A percentile compares a stretch with the other conserved stretches of the same genome.
Conservation (phyloP, 1,284 basidiomycete species). For the Macrocybe sp. region DNA sequence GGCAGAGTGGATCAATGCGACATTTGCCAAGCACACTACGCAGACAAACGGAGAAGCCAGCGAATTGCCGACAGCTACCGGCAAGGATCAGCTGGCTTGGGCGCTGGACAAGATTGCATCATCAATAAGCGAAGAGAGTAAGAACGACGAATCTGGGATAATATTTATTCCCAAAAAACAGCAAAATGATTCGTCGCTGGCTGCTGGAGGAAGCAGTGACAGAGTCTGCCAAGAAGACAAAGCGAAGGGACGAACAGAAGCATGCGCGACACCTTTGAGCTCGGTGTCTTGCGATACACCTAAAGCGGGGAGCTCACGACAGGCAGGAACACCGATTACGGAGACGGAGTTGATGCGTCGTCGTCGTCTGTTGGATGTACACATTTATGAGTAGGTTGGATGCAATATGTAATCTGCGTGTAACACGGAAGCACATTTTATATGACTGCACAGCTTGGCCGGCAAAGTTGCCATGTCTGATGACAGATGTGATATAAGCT, state of each 20-base stretch:
- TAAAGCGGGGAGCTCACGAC: conserved; percentile 30
- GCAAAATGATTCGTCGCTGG: too few relatives aligned
- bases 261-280: conserved; percentile 7
- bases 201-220: too few relatives aligned
- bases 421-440: conserved; percentile 5
- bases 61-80: conserved; percentile 22
- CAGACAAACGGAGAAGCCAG: conserved; percentile 2
- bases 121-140: conserved; percentile 40
- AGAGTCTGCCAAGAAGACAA: conserved; percentile 1
- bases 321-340: conserved; percentile 61
- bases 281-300: conserved; percentile 22
- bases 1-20: conserved; percentile 88
- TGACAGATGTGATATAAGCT: conserved; percentile 26
- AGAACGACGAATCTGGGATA: conserved; percentile 63
- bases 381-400: conserved; percentile 39
- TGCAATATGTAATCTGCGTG: conserved; percentile 6
- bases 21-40: conserved; percentile 41
- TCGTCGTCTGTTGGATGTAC: conserved; percentile 63
- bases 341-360: conserved; percentile 79
- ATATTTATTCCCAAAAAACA: conserved; percentile 65
- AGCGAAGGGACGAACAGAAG: conserved; percentile 10
- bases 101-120: not conserved
- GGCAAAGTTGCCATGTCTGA: conserved; percentile 14
- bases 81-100: not conserved
- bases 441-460: conserved; percentile 21